A percentile compares a stretch with the other conserved stretches of the same genome.
These are phyloP conservation scores for Fusarium heterosporum DNA, from an alignment of 2,329 filamentous ascomycete species.

Conservation along the genomic window DNA sequence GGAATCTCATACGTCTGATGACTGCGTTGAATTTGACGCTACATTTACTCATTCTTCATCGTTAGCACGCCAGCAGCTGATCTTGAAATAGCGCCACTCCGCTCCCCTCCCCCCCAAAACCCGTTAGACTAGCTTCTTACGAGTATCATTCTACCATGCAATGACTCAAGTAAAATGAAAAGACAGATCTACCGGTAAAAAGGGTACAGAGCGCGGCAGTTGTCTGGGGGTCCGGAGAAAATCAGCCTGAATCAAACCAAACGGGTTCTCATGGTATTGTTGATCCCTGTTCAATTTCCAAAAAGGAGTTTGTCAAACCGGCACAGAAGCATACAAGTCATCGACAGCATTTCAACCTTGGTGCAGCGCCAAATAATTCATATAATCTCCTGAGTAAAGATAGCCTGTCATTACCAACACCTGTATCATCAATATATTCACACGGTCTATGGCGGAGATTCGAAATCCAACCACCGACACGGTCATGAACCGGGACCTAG, in stretches of 20 bases:
- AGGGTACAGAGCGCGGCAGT: neutral
- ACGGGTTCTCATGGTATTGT: constrained; percentile 25
- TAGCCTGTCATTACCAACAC: neutral
- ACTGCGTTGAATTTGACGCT: too few species aligned
- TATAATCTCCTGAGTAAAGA: neutral
- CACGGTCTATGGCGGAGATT: neutral
- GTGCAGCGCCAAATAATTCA: neutral
- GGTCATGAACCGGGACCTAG: constrained; percentile 15
- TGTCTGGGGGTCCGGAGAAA: neutral
- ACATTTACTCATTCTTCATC: too few species aligned
- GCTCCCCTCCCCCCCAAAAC: too few species aligned
- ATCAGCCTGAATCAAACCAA: constrained; percentile 4
- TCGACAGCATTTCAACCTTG: neutral
- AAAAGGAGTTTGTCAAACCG: neutral
- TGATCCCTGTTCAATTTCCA: constrained; percentile 10
- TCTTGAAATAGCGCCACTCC: neutral
- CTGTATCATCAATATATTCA: neutral
- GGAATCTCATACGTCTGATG: too few species aligned
- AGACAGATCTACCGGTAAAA: neutral
- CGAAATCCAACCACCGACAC: neutral
- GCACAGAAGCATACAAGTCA: neutral
- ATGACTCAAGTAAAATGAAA: neutral
- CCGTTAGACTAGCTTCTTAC: too few species aligned
- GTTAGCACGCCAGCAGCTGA: neutral
- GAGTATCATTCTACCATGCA: neutral